Evolutionary conservation across 805 yeast genomes (phyloP), one percentile per base, ranked within the genome.

Genomic region (Zygotorulaspora florentina): DNA sequence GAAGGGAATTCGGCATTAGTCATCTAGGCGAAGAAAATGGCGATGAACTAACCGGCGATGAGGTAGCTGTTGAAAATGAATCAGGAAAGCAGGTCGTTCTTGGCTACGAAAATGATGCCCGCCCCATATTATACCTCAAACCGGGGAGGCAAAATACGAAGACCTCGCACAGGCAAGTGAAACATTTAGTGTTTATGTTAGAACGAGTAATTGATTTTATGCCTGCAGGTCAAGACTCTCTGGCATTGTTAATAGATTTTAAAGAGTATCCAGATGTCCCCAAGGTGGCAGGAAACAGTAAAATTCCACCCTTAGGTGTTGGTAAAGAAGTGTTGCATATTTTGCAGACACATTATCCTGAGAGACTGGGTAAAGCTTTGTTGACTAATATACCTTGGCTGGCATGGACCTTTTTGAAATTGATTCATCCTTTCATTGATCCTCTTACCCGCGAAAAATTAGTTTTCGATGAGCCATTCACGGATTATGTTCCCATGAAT

Each of bases 141-240:
- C 95, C 96, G 0, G 98, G 98, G 11, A 79, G 96, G 62, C 99
- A 93, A 68, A 93, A 93, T 69, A 93, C 99, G 12, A 87, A 87
- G 60, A 80, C 93, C 2, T 80, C 93, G 1, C 84, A 81, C 51
- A 77, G 91, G 56, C 99, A 93, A 63, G 96, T 93, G n/a, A 95
- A 93, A 67, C 96, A 89, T 64, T 72, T 93, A 63, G 98, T 93
- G 6, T 91, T 75, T 70, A 85, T 85, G 89, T 74, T 93, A 43
- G 99, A 93, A 67, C 76, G 90, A 48, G 96, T 86, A 35, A 90
- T 91, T 46, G 95, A 89, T 65, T 87, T 79, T 66, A 91, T 93
- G 97, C 96, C 97, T 1, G 76, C 88, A 0, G 98, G 98, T 17
- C 99, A 93, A 68, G 99, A 91, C 62, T 84, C 95, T 10, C 71